phyloP scores from a whole-genome alignment of 192 early-diverging fungal genomes.

The Umbelopsis sp. region DNA sequence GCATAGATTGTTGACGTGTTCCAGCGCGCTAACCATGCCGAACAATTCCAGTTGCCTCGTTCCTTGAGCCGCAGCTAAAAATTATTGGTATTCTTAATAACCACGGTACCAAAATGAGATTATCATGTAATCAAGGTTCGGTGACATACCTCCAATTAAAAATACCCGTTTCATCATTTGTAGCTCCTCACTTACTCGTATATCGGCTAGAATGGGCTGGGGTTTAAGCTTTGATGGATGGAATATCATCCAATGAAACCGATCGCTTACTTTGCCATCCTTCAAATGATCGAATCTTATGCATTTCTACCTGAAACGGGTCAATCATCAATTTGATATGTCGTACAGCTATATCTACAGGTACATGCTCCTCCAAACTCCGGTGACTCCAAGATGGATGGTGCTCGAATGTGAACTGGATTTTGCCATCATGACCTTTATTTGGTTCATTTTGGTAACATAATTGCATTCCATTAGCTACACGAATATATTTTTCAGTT shows the following conservation, averaged over 20 bases:
- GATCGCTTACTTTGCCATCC: conserved; percentile 10
- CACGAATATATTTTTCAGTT: too few relatives aligned
- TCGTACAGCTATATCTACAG: not conserved
- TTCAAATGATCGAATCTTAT: not conserved
- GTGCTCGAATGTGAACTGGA: conserved; percentile 6
- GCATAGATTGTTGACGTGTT: conserved; percentile 7
- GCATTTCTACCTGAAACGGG: not conserved
- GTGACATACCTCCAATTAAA: conserved; percentile 9
- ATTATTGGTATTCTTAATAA: too few relatives aligned
- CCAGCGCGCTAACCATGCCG: conserved; percentile 2
- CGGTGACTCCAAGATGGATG: conserved; percentile 11
- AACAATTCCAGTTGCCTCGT: conserved; percentile 3
- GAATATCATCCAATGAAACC: too few relatives aligned
- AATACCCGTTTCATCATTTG: conserved; percentile 8
- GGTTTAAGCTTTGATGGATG: too few relatives aligned
- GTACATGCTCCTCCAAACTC: conserved; percentile 6
- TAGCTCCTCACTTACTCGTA: conserved; percentile 7
- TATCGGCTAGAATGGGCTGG: not conserved
- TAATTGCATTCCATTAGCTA: not conserved
- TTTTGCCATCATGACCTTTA: not conserved
- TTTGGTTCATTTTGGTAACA: not conserved
- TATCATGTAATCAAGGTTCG: not conserved
- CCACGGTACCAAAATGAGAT: too few relatives aligned
- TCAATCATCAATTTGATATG: not conserved
- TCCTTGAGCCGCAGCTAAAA: conserved; percentile 5